Percentiles rank a stretch among this genome's conserved stretches.
phyloP scores from a whole-genome alignment of 2,329 filamentous ascomycete genomes.

The Ophiostoma sp. region DNA sequence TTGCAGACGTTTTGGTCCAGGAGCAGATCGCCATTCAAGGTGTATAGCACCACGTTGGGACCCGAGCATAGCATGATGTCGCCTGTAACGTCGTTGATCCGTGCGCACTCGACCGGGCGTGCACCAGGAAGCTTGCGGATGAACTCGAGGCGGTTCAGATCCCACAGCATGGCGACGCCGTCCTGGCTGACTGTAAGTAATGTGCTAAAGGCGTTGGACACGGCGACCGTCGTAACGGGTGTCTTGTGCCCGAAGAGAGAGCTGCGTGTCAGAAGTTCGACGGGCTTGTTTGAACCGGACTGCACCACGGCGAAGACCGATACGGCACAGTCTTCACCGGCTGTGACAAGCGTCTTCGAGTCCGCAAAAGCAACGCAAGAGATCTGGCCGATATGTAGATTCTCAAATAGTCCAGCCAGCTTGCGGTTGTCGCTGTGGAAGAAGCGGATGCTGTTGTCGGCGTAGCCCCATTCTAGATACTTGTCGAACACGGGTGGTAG shows the following conservation, averaged over 20 bases:
- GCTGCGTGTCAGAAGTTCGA: constrained; percentile 72
- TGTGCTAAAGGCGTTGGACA: constrained; percentile 82
- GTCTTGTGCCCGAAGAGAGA: constrained; percentile 87
- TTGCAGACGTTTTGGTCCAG: constrained; percentile 73
- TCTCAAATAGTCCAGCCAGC: constrained; percentile 83
- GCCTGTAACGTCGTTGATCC: constrained; percentile 84
- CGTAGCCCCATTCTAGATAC: constrained; percentile 93
- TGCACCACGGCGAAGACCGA: constrained; percentile 75
- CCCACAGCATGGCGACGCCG: constrained; percentile 80
- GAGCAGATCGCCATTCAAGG: constrained; percentile 78
- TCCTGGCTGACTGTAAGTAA: constrained; percentile 78
- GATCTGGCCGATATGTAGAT: constrained; percentile 85
- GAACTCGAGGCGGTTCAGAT: constrained; percentile 84
- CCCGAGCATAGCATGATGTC: constrained; percentile 83
- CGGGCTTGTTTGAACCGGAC: constrained; percentile 54
- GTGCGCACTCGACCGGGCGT: constrained; percentile 63
- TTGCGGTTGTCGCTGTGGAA: constrained; percentile 73
- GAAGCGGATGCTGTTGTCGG: constrained; percentile 88
- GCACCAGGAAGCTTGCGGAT: constrained; percentile 62
- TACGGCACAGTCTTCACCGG: constrained; percentile 86
- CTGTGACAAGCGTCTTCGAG: constrained; percentile 83
- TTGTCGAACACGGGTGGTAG: constrained; percentile 82
- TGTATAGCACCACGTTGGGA: constrained; percentile 69
- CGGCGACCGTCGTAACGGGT: constrained; percentile 73
- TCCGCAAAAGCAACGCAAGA: constrained; percentile 80